These are phyloP conservation scores for Lathyrus aphaca DNA, from an alignment of 306 rosid genomes.

Conservation along the genomic window DNA sequence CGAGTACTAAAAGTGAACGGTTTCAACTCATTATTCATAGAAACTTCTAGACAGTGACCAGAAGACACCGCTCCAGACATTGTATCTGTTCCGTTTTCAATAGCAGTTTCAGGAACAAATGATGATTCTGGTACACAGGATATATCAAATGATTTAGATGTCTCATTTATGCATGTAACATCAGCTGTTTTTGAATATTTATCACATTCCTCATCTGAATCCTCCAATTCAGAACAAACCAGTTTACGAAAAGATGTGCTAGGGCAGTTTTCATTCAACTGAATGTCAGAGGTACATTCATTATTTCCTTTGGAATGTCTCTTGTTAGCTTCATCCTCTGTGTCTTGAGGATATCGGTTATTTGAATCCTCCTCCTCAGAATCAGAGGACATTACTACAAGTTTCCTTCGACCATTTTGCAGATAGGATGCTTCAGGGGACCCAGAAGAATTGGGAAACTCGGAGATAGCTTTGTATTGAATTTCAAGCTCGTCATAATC, in stretches of 20 bases:
- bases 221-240: constrained; percentile 51
- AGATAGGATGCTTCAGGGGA: constrained; percentile 48
- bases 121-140: constrained; percentile 87
- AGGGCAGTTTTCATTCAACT: constrained; percentile 39
- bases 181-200: constrained; percentile 53
- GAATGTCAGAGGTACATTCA: constrained; percentile 41
- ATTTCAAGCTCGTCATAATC: constrained; percentile 59
- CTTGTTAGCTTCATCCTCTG: constrained; percentile 41
- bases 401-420: constrained; percentile 61
- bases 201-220: constrained; percentile 45
- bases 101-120: constrained; percentile 76
- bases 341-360: constrained; percentile 34
- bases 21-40: constrained; percentile 46
- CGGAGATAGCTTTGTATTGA: constrained; percentile 52
- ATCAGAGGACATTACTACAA: constrained; percentile 79
- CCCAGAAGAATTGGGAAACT: constrained; percentile 57
- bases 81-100: constrained; percentile 54
- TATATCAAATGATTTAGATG: constrained; percentile 57
- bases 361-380: constrained; percentile 72
- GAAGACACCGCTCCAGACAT: constrained; percentile 54
- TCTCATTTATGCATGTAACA: constrained; percentile 46
- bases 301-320: constrained; percentile 42
- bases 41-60: constrained; percentile 49
- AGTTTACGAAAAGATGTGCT: constrained; percentile 43
- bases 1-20: constrained; percentile 34